A percentile compares a stretch with the other conserved stretches of the same genome.
Evolutionary conservation across 164 flowering plant genomes (phyloP).

Genomic region (Buxus sempervirens): DNA sequence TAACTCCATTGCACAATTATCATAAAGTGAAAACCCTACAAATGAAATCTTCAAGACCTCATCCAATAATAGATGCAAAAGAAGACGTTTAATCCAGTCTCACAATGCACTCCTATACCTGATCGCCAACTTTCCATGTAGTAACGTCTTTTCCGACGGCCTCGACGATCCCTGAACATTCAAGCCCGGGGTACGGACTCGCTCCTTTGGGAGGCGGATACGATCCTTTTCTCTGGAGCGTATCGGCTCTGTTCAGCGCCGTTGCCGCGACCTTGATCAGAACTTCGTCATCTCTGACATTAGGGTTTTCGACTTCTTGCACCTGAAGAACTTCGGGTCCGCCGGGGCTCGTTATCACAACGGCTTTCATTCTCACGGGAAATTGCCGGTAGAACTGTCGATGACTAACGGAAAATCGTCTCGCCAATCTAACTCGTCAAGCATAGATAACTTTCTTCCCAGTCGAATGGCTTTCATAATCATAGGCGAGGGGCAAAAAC

Average conservation of each 20-base stretch:
- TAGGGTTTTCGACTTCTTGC: constrained; percentile 77
- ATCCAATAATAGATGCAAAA: not conserved
- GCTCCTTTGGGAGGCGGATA: constrained; percentile 75
- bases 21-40: not conserved
- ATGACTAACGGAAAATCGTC: not conserved
- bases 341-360: constrained; percentile 70
- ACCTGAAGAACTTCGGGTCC: constrained; percentile 75
- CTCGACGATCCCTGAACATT: constrained; percentile 76
- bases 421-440: too few relatives aligned
- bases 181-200: constrained; percentile 68
- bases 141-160: constrained; percentile 65
- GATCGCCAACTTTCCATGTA: constrained; percentile 91
- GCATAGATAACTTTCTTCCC: too few relatives aligned
- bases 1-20: not conserved
- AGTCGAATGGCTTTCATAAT: too few relatives aligned
- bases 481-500: too few relatives aligned
- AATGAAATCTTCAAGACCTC: too few relatives aligned
- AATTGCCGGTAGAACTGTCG: not conserved
- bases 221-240: constrained; percentile 55
- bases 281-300: constrained; percentile 63
- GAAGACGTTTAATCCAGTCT: not conserved
- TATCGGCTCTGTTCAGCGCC: constrained; percentile 80
- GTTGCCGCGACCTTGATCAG: constrained; percentile 69
- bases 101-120: constrained; percentile 33
- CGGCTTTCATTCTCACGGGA: constrained; percentile 57